phyloP scores from a whole-genome alignment of 2,329 filamentous ascomycete genomes.

The Neopestalotiopsis clavispora region DNA sequence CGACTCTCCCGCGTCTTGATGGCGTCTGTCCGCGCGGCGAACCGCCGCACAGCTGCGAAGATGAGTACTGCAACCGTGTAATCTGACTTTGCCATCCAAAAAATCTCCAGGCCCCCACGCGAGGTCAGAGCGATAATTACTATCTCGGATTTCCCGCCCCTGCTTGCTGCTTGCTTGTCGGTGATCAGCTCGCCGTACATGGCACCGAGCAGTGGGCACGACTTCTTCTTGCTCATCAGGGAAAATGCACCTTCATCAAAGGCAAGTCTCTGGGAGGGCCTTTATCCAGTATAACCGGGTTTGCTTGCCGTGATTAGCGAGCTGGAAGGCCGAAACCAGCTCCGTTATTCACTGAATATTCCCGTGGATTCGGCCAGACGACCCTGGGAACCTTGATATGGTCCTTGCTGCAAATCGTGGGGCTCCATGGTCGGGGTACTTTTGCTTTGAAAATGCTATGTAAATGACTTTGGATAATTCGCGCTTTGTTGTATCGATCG shows the following conservation, averaged over 20 bases:
- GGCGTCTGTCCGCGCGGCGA: neutral
- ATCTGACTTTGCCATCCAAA: neutral
- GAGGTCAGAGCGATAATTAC: neutral
- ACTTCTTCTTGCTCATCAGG: neutral
- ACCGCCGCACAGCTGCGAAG: neutral
- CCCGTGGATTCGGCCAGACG: constrained; percentile 2
- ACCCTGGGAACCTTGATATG: constrained; percentile 1
- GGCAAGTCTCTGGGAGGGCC: neutral
- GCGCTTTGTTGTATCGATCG: neutral
- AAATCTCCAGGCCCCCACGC: neutral
- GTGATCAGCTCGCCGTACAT: neutral
- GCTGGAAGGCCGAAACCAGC: neutral
- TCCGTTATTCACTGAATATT: neutral
- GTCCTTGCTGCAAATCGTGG: constrained; percentile 11
- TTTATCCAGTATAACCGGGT: constrained; percentile 1
- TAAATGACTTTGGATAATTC: neutral
- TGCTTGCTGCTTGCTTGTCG: neutral
- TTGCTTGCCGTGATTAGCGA: constrained; percentile 4
- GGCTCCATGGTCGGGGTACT: neutral
- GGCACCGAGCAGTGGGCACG: neutral
- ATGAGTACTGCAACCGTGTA: neutral
- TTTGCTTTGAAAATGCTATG: neutral
- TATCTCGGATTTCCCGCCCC: neutral
- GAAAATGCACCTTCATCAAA: neutral
- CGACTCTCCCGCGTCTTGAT: constrained; percentile 12